Conservation (phyloP, 2,329 filamentous ascomycete species). For the Arthrinium puccinioides region DNA sequence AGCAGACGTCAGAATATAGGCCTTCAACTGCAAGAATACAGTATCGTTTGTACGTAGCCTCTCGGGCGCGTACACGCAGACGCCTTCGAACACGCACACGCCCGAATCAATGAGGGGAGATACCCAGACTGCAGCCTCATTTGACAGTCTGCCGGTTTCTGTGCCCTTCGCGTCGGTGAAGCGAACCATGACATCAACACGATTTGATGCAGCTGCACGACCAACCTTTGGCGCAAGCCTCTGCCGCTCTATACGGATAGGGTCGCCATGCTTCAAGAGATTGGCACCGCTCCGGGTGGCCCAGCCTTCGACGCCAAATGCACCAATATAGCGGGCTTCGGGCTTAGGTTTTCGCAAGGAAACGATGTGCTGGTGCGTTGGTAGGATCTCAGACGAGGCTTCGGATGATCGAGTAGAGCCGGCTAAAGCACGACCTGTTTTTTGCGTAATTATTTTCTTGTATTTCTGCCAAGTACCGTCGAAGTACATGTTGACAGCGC, state of each 20-base stretch:
- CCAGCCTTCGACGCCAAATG: constrained; percentile 89
- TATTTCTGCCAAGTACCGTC: constrained; percentile 58
- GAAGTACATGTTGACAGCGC: constrained; percentile 63
- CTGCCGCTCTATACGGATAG: constrained; percentile 79
- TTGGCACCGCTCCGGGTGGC: constrained; percentile 74
- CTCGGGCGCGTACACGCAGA: constrained; percentile 85
- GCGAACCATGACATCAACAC: constrained; percentile 80
- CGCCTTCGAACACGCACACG: constrained; percentile 79
- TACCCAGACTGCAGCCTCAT: constrained; percentile 85
- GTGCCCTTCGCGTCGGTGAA: constrained; percentile 75
- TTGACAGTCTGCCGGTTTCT: constrained; percentile 80
- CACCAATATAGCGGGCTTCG: constrained; percentile 68
- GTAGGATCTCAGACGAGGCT: no score
- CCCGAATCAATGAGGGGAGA: constrained; percentile 87
- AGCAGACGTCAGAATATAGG: constrained; percentile 65
- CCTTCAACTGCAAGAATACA: constrained; percentile 80
- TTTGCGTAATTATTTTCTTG: constrained; percentile 20
- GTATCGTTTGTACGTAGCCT: constrained; percentile 84
- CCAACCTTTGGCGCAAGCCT: constrained; percentile 43
- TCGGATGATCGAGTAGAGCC: no score
- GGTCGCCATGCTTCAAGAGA: constrained; percentile 72
- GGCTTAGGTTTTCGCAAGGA: constrained; percentile 21
- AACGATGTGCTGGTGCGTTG: no score
- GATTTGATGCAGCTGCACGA: constrained; percentile 49
- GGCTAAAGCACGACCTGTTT: no score